Percentiles rank a stretch among this genome's conserved stretches.
Conservation (phyloP, 768 basidiomycete species). For the Cytidiella melzeri region DNA sequence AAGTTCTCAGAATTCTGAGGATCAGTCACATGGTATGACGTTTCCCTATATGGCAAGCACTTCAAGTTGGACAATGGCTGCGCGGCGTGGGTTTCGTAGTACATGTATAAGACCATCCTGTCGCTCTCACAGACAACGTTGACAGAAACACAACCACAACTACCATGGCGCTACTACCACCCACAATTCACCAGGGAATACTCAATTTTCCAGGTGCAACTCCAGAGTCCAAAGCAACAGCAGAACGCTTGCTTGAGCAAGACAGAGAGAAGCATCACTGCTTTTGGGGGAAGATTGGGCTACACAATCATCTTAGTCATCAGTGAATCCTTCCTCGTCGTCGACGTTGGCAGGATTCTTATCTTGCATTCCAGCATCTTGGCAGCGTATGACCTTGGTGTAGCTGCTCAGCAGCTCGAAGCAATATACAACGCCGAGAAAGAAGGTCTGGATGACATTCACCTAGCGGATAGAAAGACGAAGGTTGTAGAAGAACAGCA, state of each 20-base stretch:
- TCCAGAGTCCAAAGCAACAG: conserved; percentile 33
- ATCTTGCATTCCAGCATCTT: conserved; percentile 33
- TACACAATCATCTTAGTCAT: conserved; percentile 57
- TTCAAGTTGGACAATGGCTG: too few relatives aligned
- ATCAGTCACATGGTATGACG: too few relatives aligned
- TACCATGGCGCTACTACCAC: neutral
- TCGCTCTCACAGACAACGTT: neutral
- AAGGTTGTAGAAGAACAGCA: conserved; percentile 20
- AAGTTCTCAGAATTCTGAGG: too few relatives aligned
- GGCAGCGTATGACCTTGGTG: conserved; percentile 53
- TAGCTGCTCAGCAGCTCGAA: conserved; percentile 37
- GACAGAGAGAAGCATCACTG: conserved; percentile 49
- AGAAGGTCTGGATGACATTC: conserved; percentile 33
- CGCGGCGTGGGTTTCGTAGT: too few relatives aligned
- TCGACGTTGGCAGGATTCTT: neutral
- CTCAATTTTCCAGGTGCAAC: conserved; percentile 43
- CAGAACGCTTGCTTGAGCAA: conserved; percentile 39
- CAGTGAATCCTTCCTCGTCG: conserved; percentile 34
- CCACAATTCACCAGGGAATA: conserved; percentile 28
- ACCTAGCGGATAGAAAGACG: conserved; percentile 30
- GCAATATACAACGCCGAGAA: conserved; percentile 43
- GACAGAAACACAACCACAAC: too few relatives aligned
- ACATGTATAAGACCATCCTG: neutral
- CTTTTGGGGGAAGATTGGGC: conserved; percentile 35
- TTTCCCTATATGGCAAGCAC: too few relatives aligned